Percentiles rank a stretch among this genome's conserved stretches.
phyloP scores from a whole-genome alignment of 306 rosid species.

The Herpetospermum pedunculosum region DNA sequence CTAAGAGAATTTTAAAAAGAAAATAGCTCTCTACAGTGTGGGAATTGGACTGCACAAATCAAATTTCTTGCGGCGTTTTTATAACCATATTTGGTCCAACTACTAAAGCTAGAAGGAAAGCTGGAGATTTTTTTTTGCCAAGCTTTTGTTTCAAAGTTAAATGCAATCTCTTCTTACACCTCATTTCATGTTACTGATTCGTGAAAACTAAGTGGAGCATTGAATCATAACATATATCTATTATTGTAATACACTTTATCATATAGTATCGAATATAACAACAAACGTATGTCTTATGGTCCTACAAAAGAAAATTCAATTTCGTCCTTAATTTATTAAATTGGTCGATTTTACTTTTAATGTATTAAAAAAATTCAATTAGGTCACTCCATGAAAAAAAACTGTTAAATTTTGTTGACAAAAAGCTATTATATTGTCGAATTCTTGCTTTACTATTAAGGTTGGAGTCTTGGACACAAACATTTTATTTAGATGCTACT shows the following conservation, averaged over 20 bases:
- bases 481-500: too few species aligned
- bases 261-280: neutral
- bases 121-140: constrained; percentile 3
- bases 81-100: neutral
- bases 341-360: too few species aligned
- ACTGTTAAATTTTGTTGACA: neutral
- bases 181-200: neutral
- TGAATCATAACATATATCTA: neutral
- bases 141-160: neutral
- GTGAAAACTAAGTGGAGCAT: neutral
- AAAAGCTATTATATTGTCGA: too few species aligned
- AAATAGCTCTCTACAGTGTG: neutral
- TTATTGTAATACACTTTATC: neutral
- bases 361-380: neutral
- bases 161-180: neutral
- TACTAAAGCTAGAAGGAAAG: neutral
- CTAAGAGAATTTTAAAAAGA: neutral
- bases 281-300: neutral
- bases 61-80: neutral
- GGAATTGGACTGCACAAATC: neutral
- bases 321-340: too few species aligned
- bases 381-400: too few species aligned
- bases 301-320: too few species aligned
- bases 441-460: too few species aligned
- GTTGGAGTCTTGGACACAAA: too few species aligned